Percentiles rank a stretch among this genome's conserved stretches.
phyloP scores from a whole-genome alignment of 257 asterid species.

The Capsicum chinense region DNA sequence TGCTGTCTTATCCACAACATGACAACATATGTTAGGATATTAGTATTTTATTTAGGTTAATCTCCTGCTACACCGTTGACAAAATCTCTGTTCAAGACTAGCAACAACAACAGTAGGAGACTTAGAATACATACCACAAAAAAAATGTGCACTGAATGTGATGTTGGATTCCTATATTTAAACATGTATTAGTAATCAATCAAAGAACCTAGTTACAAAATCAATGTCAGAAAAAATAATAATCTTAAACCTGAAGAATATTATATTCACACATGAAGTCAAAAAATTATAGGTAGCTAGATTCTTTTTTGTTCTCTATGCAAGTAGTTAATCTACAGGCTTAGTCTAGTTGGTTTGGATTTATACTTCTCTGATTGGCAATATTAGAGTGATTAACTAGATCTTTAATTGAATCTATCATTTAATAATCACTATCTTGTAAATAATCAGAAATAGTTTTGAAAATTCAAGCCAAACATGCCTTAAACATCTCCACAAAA shows the following conservation, averaged over 20 bases:
- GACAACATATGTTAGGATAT: neutral
- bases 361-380: neutral
- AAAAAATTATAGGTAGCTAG: neutral
- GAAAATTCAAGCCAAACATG: neutral
- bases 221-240: neutral
- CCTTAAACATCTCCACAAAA: neutral
- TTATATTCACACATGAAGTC: neutral
- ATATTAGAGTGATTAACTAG: neutral
- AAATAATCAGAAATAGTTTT: neutral
- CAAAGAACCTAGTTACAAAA: neutral
- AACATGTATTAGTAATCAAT: neutral
- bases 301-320: neutral
- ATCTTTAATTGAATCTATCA: neutral
- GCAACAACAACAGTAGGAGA: too few relatives aligned
- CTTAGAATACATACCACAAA: too few relatives aligned
- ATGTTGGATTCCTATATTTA: neutral
- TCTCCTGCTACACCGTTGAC: neutral
- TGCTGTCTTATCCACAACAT: constrained; percentile 55
- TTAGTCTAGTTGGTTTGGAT: neutral
- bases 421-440: neutral
- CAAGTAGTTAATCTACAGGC: neutral
- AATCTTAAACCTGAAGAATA: constrained; percentile 3
- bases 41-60: neutral
- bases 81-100: too few relatives aligned
- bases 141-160: neutral